phyloP scores from a whole-genome alignment of 108 stramenopile species.

The Mayamaea pseudoterrestris region DNA sequence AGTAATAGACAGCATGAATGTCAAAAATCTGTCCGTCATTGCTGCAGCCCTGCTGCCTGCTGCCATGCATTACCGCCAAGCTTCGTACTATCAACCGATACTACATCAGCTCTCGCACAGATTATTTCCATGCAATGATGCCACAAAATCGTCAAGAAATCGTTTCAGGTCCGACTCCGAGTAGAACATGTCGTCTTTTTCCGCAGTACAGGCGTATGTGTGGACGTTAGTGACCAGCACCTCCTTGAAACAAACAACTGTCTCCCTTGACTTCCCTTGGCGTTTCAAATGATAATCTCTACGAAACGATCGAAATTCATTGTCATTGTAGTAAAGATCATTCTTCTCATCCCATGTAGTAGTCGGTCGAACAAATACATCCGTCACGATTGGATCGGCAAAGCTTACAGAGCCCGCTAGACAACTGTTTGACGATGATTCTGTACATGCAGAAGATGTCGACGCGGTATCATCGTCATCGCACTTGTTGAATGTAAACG shows the following conservation, averaged over 20 bases:
- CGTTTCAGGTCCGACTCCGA: conserved; percentile 6
- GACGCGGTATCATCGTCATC: neutral
- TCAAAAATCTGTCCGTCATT: no score
- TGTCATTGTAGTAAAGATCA: conserved; percentile 3
- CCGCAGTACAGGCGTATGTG: conserved; percentile 1
- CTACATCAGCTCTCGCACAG: neutral
- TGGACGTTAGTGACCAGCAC: conserved; percentile 6
- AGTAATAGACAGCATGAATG: neutral
- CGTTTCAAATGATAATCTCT: neutral
- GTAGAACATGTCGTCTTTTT: conserved; percentile 4
- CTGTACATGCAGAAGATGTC: neutral
- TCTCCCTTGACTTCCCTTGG: neutral
- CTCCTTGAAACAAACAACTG: conserved; percentile 2
- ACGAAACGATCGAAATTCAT: conserved; percentile 7
- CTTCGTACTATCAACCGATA: neutral
- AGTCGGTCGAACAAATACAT: conserved; percentile 2
- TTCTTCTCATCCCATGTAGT: conserved; percentile 5
- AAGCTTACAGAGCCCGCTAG: conserved; percentile 3
- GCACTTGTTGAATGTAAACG: no score
- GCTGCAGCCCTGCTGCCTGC: neutral
- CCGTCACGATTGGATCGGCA: conserved; percentile 9
- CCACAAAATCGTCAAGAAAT: conserved; percentile 16
- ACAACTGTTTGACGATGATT: neutral
- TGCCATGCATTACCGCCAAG: neutral
- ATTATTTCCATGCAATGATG: neutral